These are phyloP conservation scores for Castanopsis chinensis DNA, from an alignment of 306 rosid species.

Conservation along the genomic window DNA sequence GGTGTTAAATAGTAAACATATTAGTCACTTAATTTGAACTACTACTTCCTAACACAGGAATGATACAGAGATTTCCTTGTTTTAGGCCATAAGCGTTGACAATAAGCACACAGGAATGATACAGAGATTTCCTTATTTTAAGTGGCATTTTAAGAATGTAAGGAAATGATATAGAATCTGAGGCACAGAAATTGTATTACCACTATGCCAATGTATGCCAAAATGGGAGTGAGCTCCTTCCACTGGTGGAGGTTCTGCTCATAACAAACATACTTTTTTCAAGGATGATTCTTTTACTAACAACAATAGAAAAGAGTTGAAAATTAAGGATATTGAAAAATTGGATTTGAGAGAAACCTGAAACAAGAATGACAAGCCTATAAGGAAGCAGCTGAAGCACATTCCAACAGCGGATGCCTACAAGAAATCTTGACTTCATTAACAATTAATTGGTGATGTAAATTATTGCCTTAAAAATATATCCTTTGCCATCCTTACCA, in stretches of 20 bases:
- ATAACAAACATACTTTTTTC: background rate
- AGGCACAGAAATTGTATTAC: conserved; percentile 38
- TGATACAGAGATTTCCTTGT: no score
- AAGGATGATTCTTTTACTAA: background rate
- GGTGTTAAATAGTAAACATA: conserved; percentile 3
- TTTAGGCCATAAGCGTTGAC: no score
- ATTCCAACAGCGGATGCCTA: conserved; percentile 69
- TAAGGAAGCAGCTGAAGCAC: conserved; percentile 63
- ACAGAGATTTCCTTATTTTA: no score
- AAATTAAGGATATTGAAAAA: background rate
- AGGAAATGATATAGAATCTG: background rate
- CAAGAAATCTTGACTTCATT: background rate
- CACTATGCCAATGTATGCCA: conserved; percentile 70
- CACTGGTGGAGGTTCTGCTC: conserved; percentile 55
- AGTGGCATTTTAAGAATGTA: background rate
- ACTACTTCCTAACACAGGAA: background rate
- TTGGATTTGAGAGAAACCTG: conserved; percentile 43
- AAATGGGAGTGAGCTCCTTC: conserved; percentile 55
- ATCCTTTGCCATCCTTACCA: conserved; percentile 39
- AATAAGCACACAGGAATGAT: no score
- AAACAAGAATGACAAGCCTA: conserved; percentile 55
- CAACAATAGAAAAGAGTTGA: background rate
- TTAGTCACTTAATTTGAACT: background rate
- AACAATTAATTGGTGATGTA: background rate
- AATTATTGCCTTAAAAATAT: background rate